These are phyloP conservation scores for Furcasterigmium sp. DNA, from an alignment of 2,329 filamentous ascomycete genomes.

Conservation along the genomic window DNA sequence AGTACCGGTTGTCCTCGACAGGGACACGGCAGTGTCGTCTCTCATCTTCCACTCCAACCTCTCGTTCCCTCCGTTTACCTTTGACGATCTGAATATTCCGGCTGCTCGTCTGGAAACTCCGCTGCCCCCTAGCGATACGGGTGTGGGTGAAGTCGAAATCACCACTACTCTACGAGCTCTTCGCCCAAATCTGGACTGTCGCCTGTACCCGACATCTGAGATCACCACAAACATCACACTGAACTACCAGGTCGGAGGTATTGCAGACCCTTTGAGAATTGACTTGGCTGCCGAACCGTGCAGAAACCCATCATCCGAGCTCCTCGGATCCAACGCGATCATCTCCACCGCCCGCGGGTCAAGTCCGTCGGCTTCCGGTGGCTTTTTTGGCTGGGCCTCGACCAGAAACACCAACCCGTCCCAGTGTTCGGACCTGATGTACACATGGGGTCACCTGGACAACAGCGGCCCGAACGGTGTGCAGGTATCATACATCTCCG, in stretches of 20 bases:
- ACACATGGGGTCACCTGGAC: slow-evolving; percentile 26
- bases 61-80: slow-evolving; percentile 29
- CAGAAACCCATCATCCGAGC: slow-evolving; percentile 4
- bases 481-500: slow-evolving; percentile 22
- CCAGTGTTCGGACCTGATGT: slow-evolving; percentile 26
- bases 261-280: slow-evolving; percentile 15
- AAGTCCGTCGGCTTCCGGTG: background rate
- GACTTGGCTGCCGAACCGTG: slow-evolving; percentile 15
- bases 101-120: slow-evolving; percentile 5
- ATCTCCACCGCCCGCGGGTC: slow-evolving; percentile 8
- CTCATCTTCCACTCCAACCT: slow-evolving; percentile 27
- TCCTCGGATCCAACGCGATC: slow-evolving; percentile 13
- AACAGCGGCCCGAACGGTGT: slow-evolving; percentile 15
- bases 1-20: slow-evolving; percentile 1
- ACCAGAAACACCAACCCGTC: slow-evolving; percentile 9
- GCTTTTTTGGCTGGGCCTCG: slow-evolving; percentile 16
- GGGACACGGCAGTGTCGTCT: slow-evolving; percentile 15
- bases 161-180: slow-evolving; percentile 22
- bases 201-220: slow-evolving; percentile 14
- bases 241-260: slow-evolving; percentile 7
- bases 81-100: slow-evolving; percentile 21
- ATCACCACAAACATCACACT: slow-evolving; percentile 17
- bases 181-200: slow-evolving; percentile 23
- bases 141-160: slow-evolving; percentile 6
- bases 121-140: background rate